Base-by-base conservation (phyloP, 179 eudicot species). In the Camellia oleifera region DNA sequence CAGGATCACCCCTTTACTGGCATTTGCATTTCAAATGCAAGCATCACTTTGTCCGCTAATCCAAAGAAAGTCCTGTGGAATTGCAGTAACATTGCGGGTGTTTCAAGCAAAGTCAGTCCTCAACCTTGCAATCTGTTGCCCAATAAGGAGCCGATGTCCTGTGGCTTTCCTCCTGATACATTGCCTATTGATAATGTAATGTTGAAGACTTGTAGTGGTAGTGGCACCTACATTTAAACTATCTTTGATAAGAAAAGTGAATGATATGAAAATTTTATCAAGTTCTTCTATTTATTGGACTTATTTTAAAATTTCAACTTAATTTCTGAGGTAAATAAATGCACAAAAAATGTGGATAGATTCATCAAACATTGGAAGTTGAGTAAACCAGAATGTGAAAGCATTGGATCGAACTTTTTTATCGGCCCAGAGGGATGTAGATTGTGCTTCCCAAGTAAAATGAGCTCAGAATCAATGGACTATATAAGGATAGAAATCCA, bases 21-120 rank as follows among this genome's bases (percentile, higher is more conserved):
- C 45, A 87, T 93, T 42, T 93, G 97, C 56, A 73, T 92, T 4
- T 93, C 96, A 0, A 90, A 93, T 79, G 90, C 87, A 61, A 87
- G 86, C 5, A 89, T 92, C 6, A 52, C 69, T 0, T 7, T 88
- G 85, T 72, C 92, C 0, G 81, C 77, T 78, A 84, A 82, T 7
- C 66, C 90, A n/a, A 88, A 89, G 82, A 78, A 78, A 65, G 0
- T 60, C 68, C 87, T 76, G 4, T 94, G 98, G 98, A 83, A 87
- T 48, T 94, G 98, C 68, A 89, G 88, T 15, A 90, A 92, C 14
- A 81, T 94, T 2, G 70, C 46, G 0, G 98, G 98, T 73, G 82
- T 88, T 23, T 77, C 93, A 8, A 94, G 90, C 26, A 61, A 69
- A 8, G 97, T 94, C 65, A 81, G 40, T 1, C 98, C 97, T 1